Evolutionary conservation across 805 yeast genomes (phyloP).

Genomic region (Metschnikowia orientalis): DNA sequence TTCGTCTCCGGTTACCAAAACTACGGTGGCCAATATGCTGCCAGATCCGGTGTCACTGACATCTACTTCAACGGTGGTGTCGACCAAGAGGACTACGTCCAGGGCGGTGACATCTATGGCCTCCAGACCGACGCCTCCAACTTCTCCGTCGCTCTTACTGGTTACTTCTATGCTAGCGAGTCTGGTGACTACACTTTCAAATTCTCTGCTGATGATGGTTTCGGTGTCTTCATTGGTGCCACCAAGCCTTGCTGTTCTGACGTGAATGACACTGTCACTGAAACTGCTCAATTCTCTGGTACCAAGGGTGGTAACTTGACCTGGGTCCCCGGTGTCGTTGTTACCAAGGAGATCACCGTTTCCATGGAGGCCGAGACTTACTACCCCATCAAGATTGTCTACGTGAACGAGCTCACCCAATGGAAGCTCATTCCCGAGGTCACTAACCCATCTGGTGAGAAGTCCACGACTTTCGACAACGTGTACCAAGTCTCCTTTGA

Average conservation of each 20-base stretch:
- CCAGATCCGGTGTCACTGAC: constrained; percentile 1
- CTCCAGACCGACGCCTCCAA: constrained; percentile 2
- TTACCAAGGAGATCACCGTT: constrained; percentile 1
- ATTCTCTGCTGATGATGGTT: constrained; percentile 4
- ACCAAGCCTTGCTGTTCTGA: constrained; percentile 3
- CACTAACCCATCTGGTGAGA: constrained; percentile 1
- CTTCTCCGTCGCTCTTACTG: constrained; percentile 4
- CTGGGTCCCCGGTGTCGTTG: background rate
- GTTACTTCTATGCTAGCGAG: constrained; percentile 3
- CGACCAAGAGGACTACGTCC: background rate
- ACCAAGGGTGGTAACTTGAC: constrained; percentile 3
- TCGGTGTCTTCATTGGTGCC: constrained; percentile 5
- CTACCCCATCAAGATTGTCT: constrained; percentile 7
- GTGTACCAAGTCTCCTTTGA: constrained; percentile 1
- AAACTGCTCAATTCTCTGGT: constrained; percentile 4
- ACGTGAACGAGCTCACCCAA: constrained; percentile 6
- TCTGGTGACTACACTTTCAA: constrained; percentile 4
- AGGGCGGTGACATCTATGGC: constrained; percentile 1
- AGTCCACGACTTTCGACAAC: background rate
- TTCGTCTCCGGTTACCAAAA: constrained; percentile 3
- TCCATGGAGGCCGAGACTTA: constrained; percentile 3
- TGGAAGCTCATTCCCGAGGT: constrained; percentile 4
- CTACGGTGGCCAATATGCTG: constrained; percentile 1
- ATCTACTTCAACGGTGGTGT: constrained; percentile 1
- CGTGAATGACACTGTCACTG: constrained; percentile 4